Evolutionary conservation across 1,284 basidiomycete genomes (phyloP), one percentile per base, ranked within the genome.

Genomic region (Cutaneotrichosporon arboriforme): DNA sequence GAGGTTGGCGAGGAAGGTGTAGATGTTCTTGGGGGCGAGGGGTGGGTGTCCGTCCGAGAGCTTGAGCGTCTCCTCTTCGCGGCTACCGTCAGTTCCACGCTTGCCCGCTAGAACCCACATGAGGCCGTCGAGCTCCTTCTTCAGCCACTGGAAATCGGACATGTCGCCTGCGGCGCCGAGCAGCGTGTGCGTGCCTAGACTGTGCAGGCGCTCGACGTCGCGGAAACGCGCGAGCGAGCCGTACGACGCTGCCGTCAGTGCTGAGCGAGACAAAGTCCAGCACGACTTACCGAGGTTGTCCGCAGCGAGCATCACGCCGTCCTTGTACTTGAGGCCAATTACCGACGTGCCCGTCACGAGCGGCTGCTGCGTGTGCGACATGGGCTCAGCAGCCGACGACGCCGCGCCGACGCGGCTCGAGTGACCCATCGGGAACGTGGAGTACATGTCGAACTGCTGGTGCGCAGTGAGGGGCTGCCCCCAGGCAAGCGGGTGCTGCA

Each of bases 281-380:
- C 31, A 26, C n/a, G n/a, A n/a, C 45, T 5, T 69, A 92, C 91
- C 91, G 47, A 98, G 85, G 65, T 88, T 97, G 79, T 99, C 94
- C 34, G 96, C 90, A n/a, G 96, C 92, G 79, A 99, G 85, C 90
- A 99, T 97, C 62, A 98, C 85, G 3, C 96, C 94, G 66, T 90
- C 91, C 74, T 93, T 91, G 81, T 84, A 98, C 75, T 88, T 88
- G 72, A 98, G 80, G 7, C 88, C 96, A 36, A 98, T 81, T 8
- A 98, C 90, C 52, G 89, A 93, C 4, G 94, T 96, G 63, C 94
- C 96, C 0, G 94, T 98, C 14, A 97, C 91, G 59, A 98, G 87
- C 8, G 96, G 94, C 68, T 94, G 88, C 63, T 63, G 62, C 12
- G 65, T 67, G 51, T 62, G 63, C 14, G 55, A 33, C 13, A 62